Evolutionary conservation across 2,329 filamentous ascomycete genomes (phyloP).

Genomic region (Podosphaera fusca): DNA sequence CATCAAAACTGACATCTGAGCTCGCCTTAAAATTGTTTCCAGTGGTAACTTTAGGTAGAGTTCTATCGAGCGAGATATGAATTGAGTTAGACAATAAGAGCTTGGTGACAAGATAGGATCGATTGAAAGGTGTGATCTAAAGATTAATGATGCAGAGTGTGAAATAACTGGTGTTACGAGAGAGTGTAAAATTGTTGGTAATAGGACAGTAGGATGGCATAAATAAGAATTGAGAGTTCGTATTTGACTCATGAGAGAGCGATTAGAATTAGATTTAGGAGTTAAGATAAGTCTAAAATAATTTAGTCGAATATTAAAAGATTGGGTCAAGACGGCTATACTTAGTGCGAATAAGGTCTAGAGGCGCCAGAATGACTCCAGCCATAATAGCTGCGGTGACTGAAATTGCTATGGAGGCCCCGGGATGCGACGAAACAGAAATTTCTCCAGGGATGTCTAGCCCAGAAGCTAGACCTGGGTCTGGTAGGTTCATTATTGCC

Average conservation of each 20-base stretch:
- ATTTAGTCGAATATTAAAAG: conserved; percentile 13
- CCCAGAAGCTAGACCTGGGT: conserved; percentile 39
- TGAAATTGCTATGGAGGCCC: conserved; percentile 55
- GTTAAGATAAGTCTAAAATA: conserved; percentile 52
- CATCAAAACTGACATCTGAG: conserved; percentile 50
- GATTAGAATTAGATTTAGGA: conserved; percentile 50
- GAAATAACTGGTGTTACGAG: conserved; percentile 65
- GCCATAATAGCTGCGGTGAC: conserved; percentile 43
- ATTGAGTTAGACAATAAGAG: conserved; percentile 61
- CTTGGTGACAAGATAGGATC: conserved; percentile 63
- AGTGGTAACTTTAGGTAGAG: conserved; percentile 73
- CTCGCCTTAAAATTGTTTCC: conserved; percentile 75
- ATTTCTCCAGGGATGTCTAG: conserved; percentile 27
- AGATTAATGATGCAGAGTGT: conserved; percentile 59
- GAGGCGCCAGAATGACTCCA: conserved; percentile 58
- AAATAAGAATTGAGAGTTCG: conserved; percentile 56
- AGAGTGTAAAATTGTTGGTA: conserved; percentile 73
- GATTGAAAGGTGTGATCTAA: conserved; percentile 65
- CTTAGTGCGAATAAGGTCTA: conserved; percentile 73
- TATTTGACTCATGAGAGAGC: conserved; percentile 49
- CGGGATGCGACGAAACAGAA: conserved; percentile 61
- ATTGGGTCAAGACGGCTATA: conserved; percentile 6
- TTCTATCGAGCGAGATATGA: conserved; percentile 56
- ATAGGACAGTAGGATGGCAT: conserved; percentile 44
- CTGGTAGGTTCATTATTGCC: conserved; percentile 72